Base-by-base conservation (phyloP, 2,329 filamentous ascomycete species). In the Penicillium sclerotigenum region DNA sequence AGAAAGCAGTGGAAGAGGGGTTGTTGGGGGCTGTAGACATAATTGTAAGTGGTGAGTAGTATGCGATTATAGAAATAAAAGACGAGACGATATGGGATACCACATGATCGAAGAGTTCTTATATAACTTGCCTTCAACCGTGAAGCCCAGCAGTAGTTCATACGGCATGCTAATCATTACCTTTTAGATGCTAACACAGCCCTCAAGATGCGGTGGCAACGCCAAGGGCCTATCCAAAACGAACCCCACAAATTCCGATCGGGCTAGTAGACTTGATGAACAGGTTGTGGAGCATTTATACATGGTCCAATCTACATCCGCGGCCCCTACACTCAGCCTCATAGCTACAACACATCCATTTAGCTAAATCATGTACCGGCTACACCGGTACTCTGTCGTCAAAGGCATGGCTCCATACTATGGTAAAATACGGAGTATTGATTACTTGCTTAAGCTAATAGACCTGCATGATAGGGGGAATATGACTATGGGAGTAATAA, bases 11-110 rank as follows among this genome's bases (percentile, higher is more conserved):
- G 26, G 38, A 22, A 4, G 31, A 2, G 26, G 46, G 47, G 20
- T 55, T 18, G 28, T 57, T 33, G 4, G 37, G 37, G 3, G 33
- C 33, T 7, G 46, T 28, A 42, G 36, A 16, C 58, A 58, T 58
- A 2, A 14, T 36, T 29, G n/a, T n/a, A 29, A 4, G 14, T 53
- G 4, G 18, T 18, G 10, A 20, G 37, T 41, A 40, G 9, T 13
- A 13, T 4, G n/a, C 6, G 20, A 3, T 28, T 33, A n/a, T 42
- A 14, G 18, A 13, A 22, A 9, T 14, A 33, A 7, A 16, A 22
- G 18, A 31, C 3, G 6, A 34, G 18, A 24, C 3, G 9, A 33
- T n/a, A 2, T 22, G 13, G 18, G n/a, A 4, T 28, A n/a, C 0
- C 14, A n/a, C 10, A 11, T 38, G 1, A 7, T 16, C 4, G 1